These are phyloP conservation scores for Coemansia sp. DNA, from an alignment of 192 early-diverging fungal genomes.

Conservation along the genomic window DNA sequence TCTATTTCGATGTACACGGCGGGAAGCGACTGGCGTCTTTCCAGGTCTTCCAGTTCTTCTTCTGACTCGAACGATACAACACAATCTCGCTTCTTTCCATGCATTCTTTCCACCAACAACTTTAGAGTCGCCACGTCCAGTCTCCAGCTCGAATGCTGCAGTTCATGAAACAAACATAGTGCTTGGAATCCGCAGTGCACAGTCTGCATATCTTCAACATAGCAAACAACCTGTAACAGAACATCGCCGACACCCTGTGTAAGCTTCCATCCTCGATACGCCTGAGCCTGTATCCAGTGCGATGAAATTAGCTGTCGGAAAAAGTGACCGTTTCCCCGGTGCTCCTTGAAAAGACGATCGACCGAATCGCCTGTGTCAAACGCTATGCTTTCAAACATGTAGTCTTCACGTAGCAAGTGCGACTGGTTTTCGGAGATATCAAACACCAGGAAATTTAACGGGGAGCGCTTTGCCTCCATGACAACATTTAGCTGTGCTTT, in stretches of 20 bases:
- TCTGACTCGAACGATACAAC: conserved; percentile 1
- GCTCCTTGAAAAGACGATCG: conserved; percentile 11
- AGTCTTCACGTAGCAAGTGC: neutral
- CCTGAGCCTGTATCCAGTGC: conserved; percentile 15
- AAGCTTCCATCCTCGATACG: conserved; percentile 24
- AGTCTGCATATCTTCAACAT: neutral
- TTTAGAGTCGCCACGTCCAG: conserved; percentile 4
- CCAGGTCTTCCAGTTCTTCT: neutral
- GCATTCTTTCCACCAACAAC: conserved; percentile 11
- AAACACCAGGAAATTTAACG: conserved; percentile 16
- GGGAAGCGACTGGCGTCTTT: neutral
- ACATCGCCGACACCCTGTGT: conserved; percentile 25
- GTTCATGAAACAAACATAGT: conserved; percentile 18
- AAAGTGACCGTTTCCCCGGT: neutral
- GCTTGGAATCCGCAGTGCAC: conserved; percentile 10
- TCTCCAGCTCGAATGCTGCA: conserved; percentile 20
- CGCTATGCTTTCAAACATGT: neutral
- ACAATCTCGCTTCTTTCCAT: conserved; percentile 9
- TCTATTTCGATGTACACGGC: neutral
- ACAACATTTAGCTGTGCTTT: conserved; percentile 9
- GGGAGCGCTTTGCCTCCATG: neutral
- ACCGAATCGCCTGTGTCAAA: conserved; percentile 15
- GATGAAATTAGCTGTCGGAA: conserved; percentile 16
- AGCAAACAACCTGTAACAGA: conserved; percentile 17
- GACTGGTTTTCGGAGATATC: neutral